Base-by-base conservation (phyloP, 2,329 filamentous ascomycete genomes). In the Neopestalotiopsis rosae region DNA sequence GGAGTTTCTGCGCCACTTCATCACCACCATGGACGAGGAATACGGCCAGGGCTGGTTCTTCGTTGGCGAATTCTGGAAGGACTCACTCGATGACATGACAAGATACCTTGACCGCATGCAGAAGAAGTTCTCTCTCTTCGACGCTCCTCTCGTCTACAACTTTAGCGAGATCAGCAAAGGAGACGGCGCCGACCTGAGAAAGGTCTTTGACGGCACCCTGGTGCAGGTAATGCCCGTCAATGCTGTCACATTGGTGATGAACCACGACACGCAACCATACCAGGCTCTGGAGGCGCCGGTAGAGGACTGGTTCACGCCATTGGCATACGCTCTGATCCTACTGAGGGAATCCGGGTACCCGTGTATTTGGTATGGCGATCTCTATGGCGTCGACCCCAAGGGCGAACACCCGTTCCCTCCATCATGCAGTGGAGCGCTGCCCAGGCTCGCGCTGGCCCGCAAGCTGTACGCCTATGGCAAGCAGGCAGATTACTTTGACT, bases 261-360 rank as follows among this genome's bases (percentile, higher is more conserved):
- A 92, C 78, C 91, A 93, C 80, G 91, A 94, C 76, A 93, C 91
- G 0, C 81, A 82, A 69, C 80, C 80, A 0, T 78, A 78, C 71
- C 80, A 82, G 65, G 78, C 79, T 2, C 76, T 82, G 10, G 71
- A 87, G 73, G 88, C 89, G 0, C 87, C 87, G 1, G 87, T 94
- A 56, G 85, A 89, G 67, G 83, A 85, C 32, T 90, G 88, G 80
- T 92, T 94, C 82, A 93, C 93, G 78, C 87, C 90, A 0, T 83
- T 94, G 17, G 92, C 91, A 13, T 93, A 94, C 77, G 82, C 90
- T 0, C 84, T 94, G 59, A 93, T 94, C 67, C 86, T 94, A 1
- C 87, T 94, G 32, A 86, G 90, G 7, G 49, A 59, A 13, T 65
- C 87, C 24, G 90, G 90, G 28, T 88, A 89, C 69, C 91, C 91